Evolutionary conservation across 2,329 filamentous ascomycete genomes (phyloP), one percentile per base, ranked within the genome.

Genomic region (Hypoxylon sp.): DNA sequence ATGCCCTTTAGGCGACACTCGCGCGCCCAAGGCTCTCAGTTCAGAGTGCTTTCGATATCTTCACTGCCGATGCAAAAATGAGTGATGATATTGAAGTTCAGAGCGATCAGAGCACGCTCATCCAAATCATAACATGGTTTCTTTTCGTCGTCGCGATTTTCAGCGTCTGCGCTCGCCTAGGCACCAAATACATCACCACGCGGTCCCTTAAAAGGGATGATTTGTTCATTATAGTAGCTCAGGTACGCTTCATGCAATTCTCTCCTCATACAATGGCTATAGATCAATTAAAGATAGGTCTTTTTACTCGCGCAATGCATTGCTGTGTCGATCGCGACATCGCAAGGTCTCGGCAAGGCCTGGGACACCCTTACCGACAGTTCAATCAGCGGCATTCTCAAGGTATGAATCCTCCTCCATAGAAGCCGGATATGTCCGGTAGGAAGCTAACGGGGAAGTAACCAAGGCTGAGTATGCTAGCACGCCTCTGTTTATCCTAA

Each of bases 91-190:
- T 5, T 8, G n/a, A 17, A 42, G 39, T n/a, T 19, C 39, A 10
- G 39, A 42, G n/a, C 39, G 39, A 42, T 19, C 39, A 42, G 39
- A 42, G 39, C n/a, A 42, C 39, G 39, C n/a, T 51, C 24, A 31
- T 51, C 8, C 50, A 37, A 14, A 22, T 53, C n/a, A 19, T 53
- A 35, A 53, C 29, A 19, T 53, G 50, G 50, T 53, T 53, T 14
- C 29, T 53, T 24, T 53, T 35, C 14, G 33, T 53, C n/a, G 31
- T 37, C n/a, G 31, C 50, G 10, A 17, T 35, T 22, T 24, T 53
- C 33, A 37, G 50, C 50, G 50, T 53, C 50, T 35, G 50, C 17
- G 50, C 26, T 5, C 50, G 50, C 9, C 19, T 53, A 17, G 50
- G 50, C 6, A 35, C 50, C n/a, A 53, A 37, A 19, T 42, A 42